Base-by-base conservation (phyloP, 1,139 yeast species). In the Hyphopichia khmerensis region DNA sequence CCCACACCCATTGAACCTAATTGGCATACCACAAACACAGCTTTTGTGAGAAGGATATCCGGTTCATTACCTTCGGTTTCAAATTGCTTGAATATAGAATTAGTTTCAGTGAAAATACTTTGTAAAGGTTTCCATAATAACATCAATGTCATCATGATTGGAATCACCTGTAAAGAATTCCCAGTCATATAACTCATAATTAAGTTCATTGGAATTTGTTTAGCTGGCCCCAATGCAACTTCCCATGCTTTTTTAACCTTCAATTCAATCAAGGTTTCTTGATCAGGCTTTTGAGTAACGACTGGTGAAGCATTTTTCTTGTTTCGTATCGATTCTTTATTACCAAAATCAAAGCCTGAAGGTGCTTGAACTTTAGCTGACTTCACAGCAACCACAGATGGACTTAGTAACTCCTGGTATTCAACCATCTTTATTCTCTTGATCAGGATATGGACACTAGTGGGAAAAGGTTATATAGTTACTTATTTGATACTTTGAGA, bases 111-210 rank as follows among this genome's bases (percentile, higher is more conserved):
- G 39, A 84, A 63, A 2, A 93, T 82, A 29, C 95, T 88, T 54
- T 80, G 84, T 34, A 88, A 55, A 0, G 98, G 96, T 37, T 81
- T 84, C 52, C 84, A 77, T 50, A 93, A 80, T 55, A 93, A 71
- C 89, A 86, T 88, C 34, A 87, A 64, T 0, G 96, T 87, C 88
- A 90, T 91, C 65, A 90, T 85, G 43, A 93, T 85, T 4, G 97
- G 95, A 46, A 93, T 90, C 49, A 93, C 77, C 56, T 93, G 98
- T 24, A 93, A 68, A 6, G 96, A 82, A 55, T 87, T 86, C 27
- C 99, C 99, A 2, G 96, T 82, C 90, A 93, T 88, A 63, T 89
- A 93, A 47, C 91, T 82, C 96, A 93, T 89, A 43, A 89, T 69
- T 45, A 87, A 61, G 55, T 89, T 93, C 95, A 90, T 87, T 4